phyloP scores from a whole-genome alignment of 495 filamentous ascomycete species.

The Tuber aestivum region DNA sequence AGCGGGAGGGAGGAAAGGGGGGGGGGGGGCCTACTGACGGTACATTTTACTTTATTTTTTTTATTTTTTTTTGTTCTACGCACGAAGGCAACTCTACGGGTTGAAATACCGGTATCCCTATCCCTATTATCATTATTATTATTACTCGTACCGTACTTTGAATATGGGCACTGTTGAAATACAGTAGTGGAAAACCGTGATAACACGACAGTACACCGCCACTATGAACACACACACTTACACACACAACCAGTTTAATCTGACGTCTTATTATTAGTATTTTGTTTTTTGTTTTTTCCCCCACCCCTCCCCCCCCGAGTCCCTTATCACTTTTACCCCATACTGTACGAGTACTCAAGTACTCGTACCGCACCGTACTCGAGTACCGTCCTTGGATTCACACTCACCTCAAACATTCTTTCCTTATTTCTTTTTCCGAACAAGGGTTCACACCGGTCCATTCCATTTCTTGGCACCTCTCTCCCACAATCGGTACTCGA shows the following conservation, averaged over 20 bases:
- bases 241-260: neutral
- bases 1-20: no score
- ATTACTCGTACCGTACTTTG: neutral
- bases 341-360: no score
- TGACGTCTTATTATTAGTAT: neutral
- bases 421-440: neutral
- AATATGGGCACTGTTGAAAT: neutral
- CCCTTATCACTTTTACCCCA: neutral
- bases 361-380: no score
- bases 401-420: neutral
- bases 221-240: neutral
- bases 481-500: neutral
- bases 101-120: neutral
- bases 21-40: neutral
- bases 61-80: no score
- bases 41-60: no score
- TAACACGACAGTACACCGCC: neutral
- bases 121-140: no score
- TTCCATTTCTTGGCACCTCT: neutral
- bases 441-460: neutral
- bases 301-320: neutral
- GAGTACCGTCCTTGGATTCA: no score
- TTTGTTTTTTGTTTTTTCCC: neutral
- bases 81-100: neutral
- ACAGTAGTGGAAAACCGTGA: neutral